These are phyloP conservation scores for Seminavis robusta DNA, from an alignment of 108 stramenopile genomes.

Conservation along the genomic window DNA sequence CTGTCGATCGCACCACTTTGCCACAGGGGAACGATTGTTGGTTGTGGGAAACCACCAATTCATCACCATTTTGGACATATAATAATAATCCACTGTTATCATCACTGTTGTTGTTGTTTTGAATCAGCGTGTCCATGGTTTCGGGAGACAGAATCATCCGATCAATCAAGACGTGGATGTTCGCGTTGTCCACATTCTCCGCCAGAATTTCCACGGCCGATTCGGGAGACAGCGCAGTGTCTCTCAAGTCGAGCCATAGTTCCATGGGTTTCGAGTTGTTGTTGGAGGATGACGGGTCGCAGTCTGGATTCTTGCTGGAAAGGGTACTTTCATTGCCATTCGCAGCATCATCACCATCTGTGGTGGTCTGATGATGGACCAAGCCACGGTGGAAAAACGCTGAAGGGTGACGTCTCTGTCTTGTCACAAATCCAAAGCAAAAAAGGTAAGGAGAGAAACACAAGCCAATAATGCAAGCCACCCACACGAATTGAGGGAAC, in stretches of 20 bases:
- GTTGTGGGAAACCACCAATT: neutral
- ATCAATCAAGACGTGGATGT: neutral
- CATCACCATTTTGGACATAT: neutral
- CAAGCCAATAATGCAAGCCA: too few species aligned
- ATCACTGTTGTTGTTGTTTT: neutral
- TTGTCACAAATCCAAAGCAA: too few species aligned
- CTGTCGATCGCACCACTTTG: too few species aligned
- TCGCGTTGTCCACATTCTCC: neutral
- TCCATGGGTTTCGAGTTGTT: conserved; percentile 21
- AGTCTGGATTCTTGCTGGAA: too few species aligned
- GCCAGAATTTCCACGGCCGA: conserved; percentile 16
- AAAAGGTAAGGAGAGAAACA: too few species aligned
- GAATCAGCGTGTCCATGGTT: neutral
- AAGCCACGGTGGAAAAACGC: too few species aligned
- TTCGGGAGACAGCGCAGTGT: conserved; percentile 29
- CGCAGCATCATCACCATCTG: too few species aligned
- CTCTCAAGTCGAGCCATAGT: conserved; percentile 53
- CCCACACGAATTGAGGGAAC: too few species aligned
- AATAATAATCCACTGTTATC: neutral
- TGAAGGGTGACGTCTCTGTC: too few species aligned
- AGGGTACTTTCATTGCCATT: too few species aligned
- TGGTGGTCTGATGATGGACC: too few species aligned
- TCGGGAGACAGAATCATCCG: neutral
- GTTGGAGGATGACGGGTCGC: too few species aligned
- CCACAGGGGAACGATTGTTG: neutral